Percentiles rank a stretch among this genome's conserved stretches.
These are phyloP conservation scores for Pseudopediastrum boryanum DNA, from an alignment of 139 green algal species.

Conservation along the genomic window DNA sequence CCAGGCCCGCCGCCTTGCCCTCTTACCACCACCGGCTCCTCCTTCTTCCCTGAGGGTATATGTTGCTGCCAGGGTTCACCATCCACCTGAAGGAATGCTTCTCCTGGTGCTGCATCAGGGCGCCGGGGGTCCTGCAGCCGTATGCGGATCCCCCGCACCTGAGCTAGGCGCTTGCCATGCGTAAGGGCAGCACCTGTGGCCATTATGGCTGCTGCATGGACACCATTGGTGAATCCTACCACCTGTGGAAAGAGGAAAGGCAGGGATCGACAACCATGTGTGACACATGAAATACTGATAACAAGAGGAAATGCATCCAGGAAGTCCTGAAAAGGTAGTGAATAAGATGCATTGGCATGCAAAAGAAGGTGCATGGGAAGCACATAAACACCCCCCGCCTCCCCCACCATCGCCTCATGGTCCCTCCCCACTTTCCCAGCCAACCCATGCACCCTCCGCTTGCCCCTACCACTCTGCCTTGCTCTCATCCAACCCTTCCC, in stretches of 20 bases:
- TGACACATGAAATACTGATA: too few species aligned
- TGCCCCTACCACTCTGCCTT: too few species aligned
- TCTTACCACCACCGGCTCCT: slow-evolving; percentile 39
- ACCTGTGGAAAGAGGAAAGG: slow-evolving; percentile 46
- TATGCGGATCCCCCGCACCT: slow-evolving; percentile 69
- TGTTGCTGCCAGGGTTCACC: slow-evolving; percentile 86
- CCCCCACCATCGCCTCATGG: too few species aligned
- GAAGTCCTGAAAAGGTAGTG: too few species aligned
- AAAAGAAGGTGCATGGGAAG: too few species aligned
- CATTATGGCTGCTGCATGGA: slow-evolving; percentile 80
- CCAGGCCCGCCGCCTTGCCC: neutral
- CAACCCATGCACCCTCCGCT: too few species aligned
- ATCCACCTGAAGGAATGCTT: slow-evolving; percentile 81
- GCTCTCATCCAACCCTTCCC: too few species aligned
- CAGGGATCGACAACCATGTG: too few species aligned
- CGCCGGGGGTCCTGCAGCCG: slow-evolving; percentile 38
- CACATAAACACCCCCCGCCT: too few species aligned
- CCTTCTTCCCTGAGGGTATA: slow-evolving; percentile 52
- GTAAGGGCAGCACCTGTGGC: slow-evolving; percentile 52
- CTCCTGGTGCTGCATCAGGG: slow-evolving; percentile 22
- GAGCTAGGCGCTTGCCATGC: slow-evolving; percentile 74
- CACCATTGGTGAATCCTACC: slow-evolving; percentile 74
- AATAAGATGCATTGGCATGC: too few species aligned
- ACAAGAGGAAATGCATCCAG: too few species aligned
- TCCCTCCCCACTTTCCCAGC: too few species aligned